Percentiles rank a stretch among this genome's conserved stretches.
phyloP scores from a whole-genome alignment of 2,329 filamentous ascomycete species.

The Scolecobasidium constrictum region DNA sequence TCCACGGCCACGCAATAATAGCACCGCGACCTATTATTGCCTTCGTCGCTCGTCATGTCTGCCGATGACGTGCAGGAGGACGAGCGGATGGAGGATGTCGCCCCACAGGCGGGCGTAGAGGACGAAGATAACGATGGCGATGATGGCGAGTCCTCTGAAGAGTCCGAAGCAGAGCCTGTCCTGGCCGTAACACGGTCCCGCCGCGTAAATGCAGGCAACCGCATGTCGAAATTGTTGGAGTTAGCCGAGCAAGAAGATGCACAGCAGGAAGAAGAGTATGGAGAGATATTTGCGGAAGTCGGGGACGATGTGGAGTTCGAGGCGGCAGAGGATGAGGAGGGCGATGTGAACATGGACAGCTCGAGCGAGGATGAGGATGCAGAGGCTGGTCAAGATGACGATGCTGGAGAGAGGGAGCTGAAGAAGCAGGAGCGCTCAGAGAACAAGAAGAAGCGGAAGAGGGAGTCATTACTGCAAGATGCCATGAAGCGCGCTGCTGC shows the following conservation, averaged over 20 bases:
- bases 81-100: no score
- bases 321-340: constrained; percentile 40
- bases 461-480: constrained; percentile 54
- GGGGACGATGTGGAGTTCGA: constrained; percentile 45
- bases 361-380: constrained; percentile 78
- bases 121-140: background rate
- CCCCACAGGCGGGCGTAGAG: no score
- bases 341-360: constrained; percentile 75
- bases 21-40: no score
- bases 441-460: constrained; percentile 67
- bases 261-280: constrained; percentile 29
- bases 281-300: constrained; percentile 55
- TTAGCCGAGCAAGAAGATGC: constrained; percentile 23
- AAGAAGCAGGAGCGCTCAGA: constrained; percentile 64
- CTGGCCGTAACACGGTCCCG: constrained; percentile 27
- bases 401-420: constrained; percentile 81
- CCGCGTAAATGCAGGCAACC: constrained; percentile 29
- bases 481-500: constrained; percentile 23
- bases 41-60: no score
- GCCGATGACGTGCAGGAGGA: no score
- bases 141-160: constrained; percentile 12
- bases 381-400: constrained; percentile 55
- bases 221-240: constrained; percentile 26
- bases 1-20: no score
- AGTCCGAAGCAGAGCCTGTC: constrained; percentile 18